Percentiles rank a stretch among this genome's conserved stretches.
Conservation (phyloP, 805 yeast species). For the Wickerhamomyces chaumierensis region DNA sequence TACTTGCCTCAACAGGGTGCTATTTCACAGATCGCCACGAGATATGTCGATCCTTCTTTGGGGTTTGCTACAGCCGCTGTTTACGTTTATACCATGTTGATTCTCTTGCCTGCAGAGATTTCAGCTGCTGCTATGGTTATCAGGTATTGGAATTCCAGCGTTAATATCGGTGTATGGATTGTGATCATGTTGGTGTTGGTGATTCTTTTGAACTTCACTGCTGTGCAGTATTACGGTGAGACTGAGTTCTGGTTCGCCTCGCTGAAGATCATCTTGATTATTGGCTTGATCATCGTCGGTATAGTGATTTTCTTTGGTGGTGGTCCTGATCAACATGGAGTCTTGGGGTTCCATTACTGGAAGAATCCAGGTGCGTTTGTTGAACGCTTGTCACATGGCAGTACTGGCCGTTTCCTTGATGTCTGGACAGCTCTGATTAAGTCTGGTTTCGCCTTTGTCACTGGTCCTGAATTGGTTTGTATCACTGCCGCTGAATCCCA, state of each 20-base stretch:
- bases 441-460: constrained; percentile 55
- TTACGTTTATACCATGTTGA: constrained; percentile 17
- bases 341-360: constrained; percentile 64
- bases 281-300: constrained; percentile 49
- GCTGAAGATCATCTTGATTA: constrained; percentile 51
- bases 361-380: constrained; percentile 46
- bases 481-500: constrained; percentile 47
- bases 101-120: constrained; percentile 30
- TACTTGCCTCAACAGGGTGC: constrained; percentile 45
- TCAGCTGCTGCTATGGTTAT: constrained; percentile 46
- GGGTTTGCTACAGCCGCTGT: constrained; percentile 21
- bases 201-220: constrained; percentile 37
- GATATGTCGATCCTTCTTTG: constrained; percentile 30
- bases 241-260: constrained; percentile 40
- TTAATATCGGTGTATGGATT: constrained; percentile 53
- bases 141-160: constrained; percentile 46
- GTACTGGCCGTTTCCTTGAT: constrained; percentile 53
- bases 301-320: constrained; percentile 56
- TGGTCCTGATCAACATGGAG: constrained; percentile 39
- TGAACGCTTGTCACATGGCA: constrained; percentile 33
- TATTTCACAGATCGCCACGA: constrained; percentile 43
- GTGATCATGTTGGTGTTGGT: constrained; percentile 38
- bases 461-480: constrained; percentile 53
- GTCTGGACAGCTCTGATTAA: constrained; percentile 52
- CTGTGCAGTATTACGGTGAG: constrained; percentile 32